phyloP scores from a whole-genome alignment of 2,329 filamentous ascomycete genomes.

The Phialophora chinensis region DNA sequence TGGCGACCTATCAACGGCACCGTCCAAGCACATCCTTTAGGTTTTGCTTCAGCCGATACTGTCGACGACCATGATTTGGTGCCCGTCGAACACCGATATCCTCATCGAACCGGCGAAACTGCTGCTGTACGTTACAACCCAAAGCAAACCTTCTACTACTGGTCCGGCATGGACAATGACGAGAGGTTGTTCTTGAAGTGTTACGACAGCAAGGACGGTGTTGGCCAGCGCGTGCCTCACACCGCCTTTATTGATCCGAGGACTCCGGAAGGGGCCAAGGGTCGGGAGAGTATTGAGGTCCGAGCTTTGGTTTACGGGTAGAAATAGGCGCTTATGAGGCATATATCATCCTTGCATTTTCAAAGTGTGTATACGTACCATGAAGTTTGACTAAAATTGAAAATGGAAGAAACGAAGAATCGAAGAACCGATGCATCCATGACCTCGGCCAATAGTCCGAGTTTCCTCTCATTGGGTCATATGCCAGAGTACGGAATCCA shows the following conservation, averaged over 20 bases:
- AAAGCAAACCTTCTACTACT: constrained; percentile 76
- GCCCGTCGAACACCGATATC: constrained; percentile 75
- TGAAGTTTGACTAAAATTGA: neutral
- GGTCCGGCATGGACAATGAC: constrained; percentile 75
- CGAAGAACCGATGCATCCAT: neutral
- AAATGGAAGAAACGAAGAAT: neutral
- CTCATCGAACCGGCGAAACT: constrained; percentile 73
- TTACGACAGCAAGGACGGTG: constrained; percentile 67
- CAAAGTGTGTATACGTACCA: neutral
- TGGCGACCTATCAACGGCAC: constrained; percentile 73
- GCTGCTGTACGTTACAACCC: constrained; percentile 69
- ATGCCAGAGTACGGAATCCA: too few species aligned
- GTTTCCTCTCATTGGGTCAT: too few species aligned
- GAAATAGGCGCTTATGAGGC: neutral
- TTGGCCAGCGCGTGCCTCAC: constrained; percentile 65
- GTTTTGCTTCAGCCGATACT: constrained; percentile 61
- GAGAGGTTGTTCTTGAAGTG: constrained; percentile 80
- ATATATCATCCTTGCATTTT: constrained; percentile 2
- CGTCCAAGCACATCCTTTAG: constrained; percentile 63
- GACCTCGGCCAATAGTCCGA: too few species aligned
- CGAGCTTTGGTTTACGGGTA: constrained; percentile 80
- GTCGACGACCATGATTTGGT: constrained; percentile 69
- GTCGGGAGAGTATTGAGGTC: constrained; percentile 88
- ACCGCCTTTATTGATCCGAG: constrained; percentile 79
- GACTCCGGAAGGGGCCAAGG: constrained; percentile 71